Conservation (phyloP, 129 eudicot genomes). For the Pulicaria dysenterica region DNA sequence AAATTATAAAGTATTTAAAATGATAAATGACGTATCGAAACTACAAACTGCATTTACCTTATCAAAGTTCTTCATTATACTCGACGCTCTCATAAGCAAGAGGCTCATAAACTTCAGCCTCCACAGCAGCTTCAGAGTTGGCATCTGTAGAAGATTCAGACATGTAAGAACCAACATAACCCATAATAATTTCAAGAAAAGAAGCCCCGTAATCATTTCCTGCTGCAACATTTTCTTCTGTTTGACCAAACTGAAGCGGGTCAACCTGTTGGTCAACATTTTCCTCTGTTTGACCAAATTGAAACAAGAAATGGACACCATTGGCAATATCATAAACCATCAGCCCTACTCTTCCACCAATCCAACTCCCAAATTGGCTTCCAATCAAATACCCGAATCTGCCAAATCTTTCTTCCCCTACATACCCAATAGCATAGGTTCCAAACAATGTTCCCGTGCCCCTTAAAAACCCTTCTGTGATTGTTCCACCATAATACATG, state of each 20-base stretch:
- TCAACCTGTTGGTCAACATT: conserved; percentile 10
- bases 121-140: conserved; percentile 41
- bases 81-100: conserved; percentile 44
- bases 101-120: conserved; percentile 36
- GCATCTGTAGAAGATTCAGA: conserved; percentile 36
- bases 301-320: conserved; percentile 61
- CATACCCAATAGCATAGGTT: conserved; percentile 62
- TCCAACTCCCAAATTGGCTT: conserved; percentile 91
- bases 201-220: conserved; percentile 27
- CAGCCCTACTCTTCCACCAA: conserved; percentile 87
- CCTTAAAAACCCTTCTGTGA: conserved; percentile 76
- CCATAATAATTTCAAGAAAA: conserved; percentile 36
- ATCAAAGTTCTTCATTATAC: conserved; percentile 56
- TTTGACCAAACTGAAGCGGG: conserved; percentile 41
- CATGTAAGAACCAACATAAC: conserved; percentile 36
- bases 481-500: conserved; percentile 73
- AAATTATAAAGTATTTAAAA: conserved; percentile 15
- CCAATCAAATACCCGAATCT: conserved; percentile 88
- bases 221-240: conserved; percentile 28
- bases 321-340: conserved; percentile 80
- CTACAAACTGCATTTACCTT: conserved; percentile 8
- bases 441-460: conserved; percentile 88
- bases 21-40: conserved; percentile 7
- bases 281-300: conserved; percentile 40
- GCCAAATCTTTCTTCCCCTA: conserved; percentile 74